Evolutionary conservation across 495 filamentous ascomycete genomes (phyloP), one percentile per base, ranked within the genome.

Genomic region (Aspergillus kassunensis): DNA sequence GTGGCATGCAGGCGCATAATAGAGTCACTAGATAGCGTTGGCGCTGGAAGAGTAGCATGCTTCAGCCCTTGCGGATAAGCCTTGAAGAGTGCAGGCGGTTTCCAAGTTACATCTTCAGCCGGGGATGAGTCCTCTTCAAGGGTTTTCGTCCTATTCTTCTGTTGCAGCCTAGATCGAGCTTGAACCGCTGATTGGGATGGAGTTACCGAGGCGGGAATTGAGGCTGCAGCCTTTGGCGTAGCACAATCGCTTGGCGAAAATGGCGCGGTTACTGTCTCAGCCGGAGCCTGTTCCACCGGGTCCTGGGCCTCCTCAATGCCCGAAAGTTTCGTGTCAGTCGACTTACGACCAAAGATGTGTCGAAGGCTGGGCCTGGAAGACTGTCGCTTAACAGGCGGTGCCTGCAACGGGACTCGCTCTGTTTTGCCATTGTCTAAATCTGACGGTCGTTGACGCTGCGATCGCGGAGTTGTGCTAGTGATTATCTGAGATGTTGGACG

Each of bases 51-150:
- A 24, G 58, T 74, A 15, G 73, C 76, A 63, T 85, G 75, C 55
- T 80, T 86, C 53, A 71, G 81, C 8, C 91, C 82, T 65, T 96
- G 92, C 1, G 90, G 86, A 64, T 90, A 96, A n/a, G 89, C 90
- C 61, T 95, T 83, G 68, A 91, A 96, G 6, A 97, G 74, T 3
- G 91, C 88, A 7, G 91, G 90, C 3, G 88, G 85, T 48, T 83
- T 80, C 87, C 89, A 95, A 11, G 75, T 64, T 15, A 65, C 53
- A 24, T 71, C 64, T 30, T 61, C 57, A 6, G 58, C 52, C 0
- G 62, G 24, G 0, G 50, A 16, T 30, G 60, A 57, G 9, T 58
- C 43, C 1, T 58, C 45, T 2, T 66, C 66, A 7, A 46, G 40
- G 0, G 65, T 50, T 50, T 55, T 64, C 5, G 55, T 29, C 15